These are phyloP conservation scores for Monotropa hypopitys DNA, from an alignment of 179 eudicot species.

Conservation along the genomic window DNA sequence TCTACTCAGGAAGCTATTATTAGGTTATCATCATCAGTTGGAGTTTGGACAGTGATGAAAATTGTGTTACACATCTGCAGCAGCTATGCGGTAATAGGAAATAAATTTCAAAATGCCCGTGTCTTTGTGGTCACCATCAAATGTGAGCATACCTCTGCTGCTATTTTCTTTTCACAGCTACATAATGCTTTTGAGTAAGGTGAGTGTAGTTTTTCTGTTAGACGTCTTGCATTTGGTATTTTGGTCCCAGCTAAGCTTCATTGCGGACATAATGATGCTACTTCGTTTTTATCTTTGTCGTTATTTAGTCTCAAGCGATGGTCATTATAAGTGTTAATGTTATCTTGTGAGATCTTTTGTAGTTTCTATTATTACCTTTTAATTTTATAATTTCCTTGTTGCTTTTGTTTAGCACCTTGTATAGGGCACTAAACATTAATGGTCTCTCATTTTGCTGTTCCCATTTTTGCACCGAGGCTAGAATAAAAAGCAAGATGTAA, in stretches of 20 bases:
- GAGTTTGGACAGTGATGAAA: slow-evolving; percentile 26
- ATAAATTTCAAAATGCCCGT: slow-evolving; percentile 2
- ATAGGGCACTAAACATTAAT: not conserved
- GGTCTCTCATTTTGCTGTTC: not conserved
- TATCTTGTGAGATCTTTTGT: not conserved
- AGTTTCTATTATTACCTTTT: not conserved
- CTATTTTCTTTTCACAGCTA: not conserved
- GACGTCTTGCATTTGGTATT: slow-evolving; percentile 3
- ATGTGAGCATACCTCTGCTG: slow-evolving; percentile 10
- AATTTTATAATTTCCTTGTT: not conserved
- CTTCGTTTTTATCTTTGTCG: not conserved
- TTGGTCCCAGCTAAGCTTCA: not conserved
- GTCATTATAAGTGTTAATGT: not conserved
- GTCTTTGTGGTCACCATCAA: not conserved
- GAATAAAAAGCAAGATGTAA: not conserved
- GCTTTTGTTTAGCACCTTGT: not conserved
- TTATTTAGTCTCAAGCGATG: not conserved
- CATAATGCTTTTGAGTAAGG: not conserved
- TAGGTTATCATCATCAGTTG: slow-evolving; percentile 24
- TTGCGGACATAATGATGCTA: not conserved
- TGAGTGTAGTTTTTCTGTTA: slow-evolving; percentile 6
- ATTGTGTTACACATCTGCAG: slow-evolving; percentile 1
- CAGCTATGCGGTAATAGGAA: slow-evolving; percentile 9
- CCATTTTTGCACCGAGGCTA: not conserved
- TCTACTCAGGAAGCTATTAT: slow-evolving; percentile 42